Percentiles rank a stretch among this genome's conserved stretches.
Conservation (phyloP, 495 filamentous ascomycete genomes). For the Oleoguttula mirabilis region DNA sequence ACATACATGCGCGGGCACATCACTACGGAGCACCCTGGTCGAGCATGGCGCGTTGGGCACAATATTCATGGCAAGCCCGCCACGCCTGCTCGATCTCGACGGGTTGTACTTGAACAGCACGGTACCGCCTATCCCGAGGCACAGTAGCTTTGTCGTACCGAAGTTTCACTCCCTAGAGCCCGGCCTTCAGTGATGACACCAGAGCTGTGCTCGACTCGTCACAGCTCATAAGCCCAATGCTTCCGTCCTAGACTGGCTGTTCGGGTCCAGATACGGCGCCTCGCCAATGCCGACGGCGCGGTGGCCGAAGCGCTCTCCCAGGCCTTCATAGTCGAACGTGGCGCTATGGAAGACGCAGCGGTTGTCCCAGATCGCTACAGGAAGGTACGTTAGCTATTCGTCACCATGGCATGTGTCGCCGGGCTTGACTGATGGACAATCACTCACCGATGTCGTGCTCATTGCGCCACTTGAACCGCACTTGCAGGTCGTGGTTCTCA, state of each 20-base stretch:
- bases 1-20: too few species aligned
- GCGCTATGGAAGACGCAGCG: conserved; percentile 57
- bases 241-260: conserved; percentile 15
- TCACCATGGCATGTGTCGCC: background rate
- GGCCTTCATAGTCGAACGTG: conserved; percentile 54
- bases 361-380: conserved; percentile 64
- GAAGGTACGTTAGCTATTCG: background rate
- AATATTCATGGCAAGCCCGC: too few species aligned
- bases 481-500: conserved; percentile 73
- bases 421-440: background rate
- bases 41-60: too few species aligned
- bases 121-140: too few species aligned
- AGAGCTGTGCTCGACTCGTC: too few species aligned
- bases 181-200: too few species aligned
- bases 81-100: too few species aligned
- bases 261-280: conserved; percentile 50
- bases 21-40: too few species aligned
- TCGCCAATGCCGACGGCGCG: conserved; percentile 58
- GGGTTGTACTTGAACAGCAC: too few species aligned
- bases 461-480: conserved; percentile 44
- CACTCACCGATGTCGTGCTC: conserved; percentile 24
- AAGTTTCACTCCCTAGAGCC: too few species aligned
- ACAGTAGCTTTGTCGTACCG: too few species aligned
- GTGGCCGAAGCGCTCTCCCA: conserved; percentile 43
- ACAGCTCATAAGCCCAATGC: too few species aligned